Conservation (phyloP, 129 eudicot genomes). For the Saposhnikovia divaricata region DNA sequence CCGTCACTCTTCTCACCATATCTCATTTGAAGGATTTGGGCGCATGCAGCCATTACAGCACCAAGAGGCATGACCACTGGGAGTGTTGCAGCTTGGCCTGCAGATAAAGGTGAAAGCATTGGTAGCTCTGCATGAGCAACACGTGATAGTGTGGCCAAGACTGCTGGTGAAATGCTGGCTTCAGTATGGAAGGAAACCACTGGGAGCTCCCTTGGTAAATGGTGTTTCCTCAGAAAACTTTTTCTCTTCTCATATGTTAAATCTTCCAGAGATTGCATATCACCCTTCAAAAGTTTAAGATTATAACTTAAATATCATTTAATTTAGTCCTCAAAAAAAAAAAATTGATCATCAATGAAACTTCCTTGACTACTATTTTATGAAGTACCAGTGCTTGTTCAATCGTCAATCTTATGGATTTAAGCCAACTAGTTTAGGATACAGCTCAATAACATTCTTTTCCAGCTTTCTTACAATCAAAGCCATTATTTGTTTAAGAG, state of each 20-base stretch:
- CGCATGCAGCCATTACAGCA: constrained; percentile 90
- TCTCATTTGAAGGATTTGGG: constrained; percentile 74
- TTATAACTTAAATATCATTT: constrained; percentile 13
- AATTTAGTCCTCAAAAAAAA: background rate
- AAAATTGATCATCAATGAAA: background rate
- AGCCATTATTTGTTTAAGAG: background rate
- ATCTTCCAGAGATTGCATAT: constrained; percentile 89
- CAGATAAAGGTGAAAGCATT: constrained; percentile 34
- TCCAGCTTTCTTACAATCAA: background rate
- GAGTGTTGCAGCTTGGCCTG: constrained; percentile 43
- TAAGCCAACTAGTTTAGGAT: background rate
- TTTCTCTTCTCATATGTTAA: constrained; percentile 67
- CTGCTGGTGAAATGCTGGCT: constrained; percentile 86
- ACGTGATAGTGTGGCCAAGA: constrained; percentile 70
- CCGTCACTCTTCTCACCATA: constrained; percentile 94
- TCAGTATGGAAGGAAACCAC: constrained; percentile 78
- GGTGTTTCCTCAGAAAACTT: constrained; percentile 51
- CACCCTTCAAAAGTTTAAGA: constrained; percentile 59
- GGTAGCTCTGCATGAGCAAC: constrained; percentile 94
- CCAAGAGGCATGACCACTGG: constrained; percentile 92
- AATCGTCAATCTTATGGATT: background rate
- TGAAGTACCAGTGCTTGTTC: background rate
- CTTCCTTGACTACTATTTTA: background rate
- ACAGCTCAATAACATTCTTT: background rate
- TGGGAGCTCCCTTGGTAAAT: constrained; percentile 70